Base-by-base conservation (phyloP, 2,329 filamentous ascomycete species). In the Pyricularia sp. region DNA sequence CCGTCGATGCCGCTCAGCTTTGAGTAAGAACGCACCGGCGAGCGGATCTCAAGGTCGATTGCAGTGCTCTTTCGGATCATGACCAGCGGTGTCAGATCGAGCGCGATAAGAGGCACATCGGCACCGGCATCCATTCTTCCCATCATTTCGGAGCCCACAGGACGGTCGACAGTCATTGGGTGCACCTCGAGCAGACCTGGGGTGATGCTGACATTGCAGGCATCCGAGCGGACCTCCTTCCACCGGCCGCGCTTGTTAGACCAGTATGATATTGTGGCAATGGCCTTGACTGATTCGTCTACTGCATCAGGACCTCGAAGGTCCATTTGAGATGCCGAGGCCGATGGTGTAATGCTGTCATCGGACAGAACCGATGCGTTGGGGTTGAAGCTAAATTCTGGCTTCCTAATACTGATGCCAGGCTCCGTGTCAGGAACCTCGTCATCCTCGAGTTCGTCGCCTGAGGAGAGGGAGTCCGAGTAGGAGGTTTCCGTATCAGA, bases 1-100 rank as follows among this genome's bases (percentile, higher is more conserved):
- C 84, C 84, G 17, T 89, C 90, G 67, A 90, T 75, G 80, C 81
- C 85, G 70, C 84, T 86, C 69, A 97, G 85, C 73, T 88, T 87
- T 5, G 91, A 93, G 71, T 91, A 84, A 26, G 84, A 78, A 63
- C 91, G 91, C 30, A 94, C 91, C 1, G 92, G 92, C 7, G 94
- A 97, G 66, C 93, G 91, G 72, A 99, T 92, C 72, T 96, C 95
- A 68, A 99, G 92, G 77, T 99, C 95, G 36, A 99, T 87, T 3
- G 92, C 92, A 26, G 93, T 99, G 74, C 94, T 95, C 75, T 94
- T 91, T 71, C 94, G 88, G 71, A 98, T 89, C 73, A 94, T 91
- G 9, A 98, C 94, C 55, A 97, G 83, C 0, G 95, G 95, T 0
- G 94, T 98, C 61, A 99, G 87, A 75, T 97, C 93, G 42, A 97